Percentiles rank a stretch among this genome's conserved stretches.
These are phyloP conservation scores for Diophrys sp. DNA, from an alignment of 73 alveolate genomes.

Conservation along the genomic window DNA sequence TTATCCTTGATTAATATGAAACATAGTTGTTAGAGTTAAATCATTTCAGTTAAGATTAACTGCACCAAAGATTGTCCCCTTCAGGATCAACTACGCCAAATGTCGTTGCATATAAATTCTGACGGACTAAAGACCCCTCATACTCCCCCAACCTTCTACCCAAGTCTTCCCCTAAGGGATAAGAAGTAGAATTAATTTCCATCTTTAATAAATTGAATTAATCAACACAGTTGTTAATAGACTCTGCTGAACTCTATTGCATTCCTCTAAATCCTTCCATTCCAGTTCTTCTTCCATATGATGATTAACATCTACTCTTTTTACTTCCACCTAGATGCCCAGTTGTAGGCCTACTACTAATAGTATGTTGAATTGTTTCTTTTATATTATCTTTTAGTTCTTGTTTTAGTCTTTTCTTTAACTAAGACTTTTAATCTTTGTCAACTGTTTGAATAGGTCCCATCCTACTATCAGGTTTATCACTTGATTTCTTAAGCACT, in stretches of 20 bases:
- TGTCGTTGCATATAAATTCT: constrained; percentile 86
- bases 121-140: constrained; percentile 94
- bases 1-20: no score
- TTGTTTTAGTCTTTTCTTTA: background rate
- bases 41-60: no score
- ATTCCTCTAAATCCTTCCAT: background rate
- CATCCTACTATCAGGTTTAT: background rate
- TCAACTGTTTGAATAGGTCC: background rate
- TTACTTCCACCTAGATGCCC: no score
- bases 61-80: no score
- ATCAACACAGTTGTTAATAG: background rate
- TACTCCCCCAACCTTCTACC: no score
- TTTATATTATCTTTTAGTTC: background rate
- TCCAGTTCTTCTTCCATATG: background rate
- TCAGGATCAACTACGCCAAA: no score
- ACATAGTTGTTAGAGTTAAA: no score
- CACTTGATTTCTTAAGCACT: background rate
- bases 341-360: no score
- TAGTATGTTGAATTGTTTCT: no score
- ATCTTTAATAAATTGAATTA: no score
- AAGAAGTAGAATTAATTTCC: no score
- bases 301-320: background rate
- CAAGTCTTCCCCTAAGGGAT: no score
- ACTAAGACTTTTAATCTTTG: background rate
- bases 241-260: background rate